Percentiles rank a stretch among this genome's conserved stretches.
These are phyloP conservation scores for Ustilago loliicola DNA, from an alignment of 1,284 basidiomycete species.

Conservation along the genomic window DNA sequence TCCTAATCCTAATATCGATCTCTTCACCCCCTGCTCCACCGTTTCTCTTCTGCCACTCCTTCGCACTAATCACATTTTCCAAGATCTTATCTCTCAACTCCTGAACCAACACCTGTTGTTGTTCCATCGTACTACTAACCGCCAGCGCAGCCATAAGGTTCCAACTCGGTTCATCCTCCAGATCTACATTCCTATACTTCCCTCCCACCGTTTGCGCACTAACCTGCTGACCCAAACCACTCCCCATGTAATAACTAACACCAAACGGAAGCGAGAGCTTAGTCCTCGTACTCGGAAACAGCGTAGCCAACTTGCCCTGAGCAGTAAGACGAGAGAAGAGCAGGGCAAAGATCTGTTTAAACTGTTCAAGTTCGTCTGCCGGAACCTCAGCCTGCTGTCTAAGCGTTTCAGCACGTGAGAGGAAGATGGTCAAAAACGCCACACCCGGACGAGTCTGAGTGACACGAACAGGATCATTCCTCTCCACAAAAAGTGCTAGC, in stretches of 20 bases:
- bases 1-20: conserved; percentile 61
- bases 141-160: conserved; percentile 90
- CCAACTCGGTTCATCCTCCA: conserved; percentile 91
- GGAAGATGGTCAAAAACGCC: conserved; percentile 89
- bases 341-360: conserved; percentile 80
- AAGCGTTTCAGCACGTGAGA: conserved; percentile 91
- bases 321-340: conserved; percentile 85
- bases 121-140: conserved; percentile 85
- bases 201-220: conserved; percentile 38
- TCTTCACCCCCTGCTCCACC: conserved; percentile 28
- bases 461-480: conserved; percentile 81
- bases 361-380: conserved; percentile 83
- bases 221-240: conserved; percentile 50
- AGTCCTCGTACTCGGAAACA: conserved; percentile 91
- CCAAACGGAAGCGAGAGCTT: conserved; percentile 75
- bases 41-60: conserved; percentile 67
- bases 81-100: conserved; percentile 91
- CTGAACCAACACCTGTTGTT: conserved; percentile 85
- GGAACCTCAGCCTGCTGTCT: conserved; percentile 76
- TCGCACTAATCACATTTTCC: conserved; percentile 83
- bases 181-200: conserved; percentile 74
- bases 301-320: conserved; percentile 74
- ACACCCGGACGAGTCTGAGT: conserved; percentile 85
- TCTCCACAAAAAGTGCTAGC: conserved; percentile 84
- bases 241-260: conserved; percentile 69